phyloP scores from a whole-genome alignment of 352 stramenopile species.

The Pythium rishiriense region DNA sequence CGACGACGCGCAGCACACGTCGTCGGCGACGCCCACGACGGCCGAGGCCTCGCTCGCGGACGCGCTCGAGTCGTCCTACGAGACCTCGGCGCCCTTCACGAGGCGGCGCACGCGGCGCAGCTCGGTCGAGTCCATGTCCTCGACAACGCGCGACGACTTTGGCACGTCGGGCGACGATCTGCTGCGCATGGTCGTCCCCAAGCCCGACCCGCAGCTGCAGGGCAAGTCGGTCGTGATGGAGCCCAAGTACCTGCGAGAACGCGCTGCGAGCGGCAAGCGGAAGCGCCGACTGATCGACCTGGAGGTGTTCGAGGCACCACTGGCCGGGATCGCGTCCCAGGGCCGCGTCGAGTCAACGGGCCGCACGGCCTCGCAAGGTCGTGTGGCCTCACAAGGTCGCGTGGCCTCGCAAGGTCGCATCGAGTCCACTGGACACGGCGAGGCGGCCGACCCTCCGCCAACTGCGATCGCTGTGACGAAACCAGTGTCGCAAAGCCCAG shows the following conservation, averaged over 20 bases:
- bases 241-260: conserved; percentile 1
- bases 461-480: no score
- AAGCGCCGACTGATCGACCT: conserved; percentile 4
- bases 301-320: conserved; percentile 5
- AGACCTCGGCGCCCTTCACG: not conserved
- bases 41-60: not conserved
- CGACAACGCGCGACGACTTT: not conserved
- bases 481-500: no score
- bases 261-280: conserved; percentile 5
- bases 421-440: no score
- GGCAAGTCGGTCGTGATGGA: conserved; percentile 13
- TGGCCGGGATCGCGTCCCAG: not conserved
- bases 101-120: not conserved
- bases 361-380: not conserved
- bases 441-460: no score
- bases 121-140: not conserved
- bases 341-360: not conserved
- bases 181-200: not conserved
- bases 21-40: not conserved
- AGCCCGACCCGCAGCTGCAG: no score
- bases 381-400: no score
- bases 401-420: no score
- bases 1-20: not conserved
- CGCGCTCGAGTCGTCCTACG: not conserved
- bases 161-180: not conserved